Percentiles rank a stretch among this genome's conserved stretches.
phyloP scores from a whole-genome alignment of 73 alveolate species.

The Paramecium primaurelia region DNA sequence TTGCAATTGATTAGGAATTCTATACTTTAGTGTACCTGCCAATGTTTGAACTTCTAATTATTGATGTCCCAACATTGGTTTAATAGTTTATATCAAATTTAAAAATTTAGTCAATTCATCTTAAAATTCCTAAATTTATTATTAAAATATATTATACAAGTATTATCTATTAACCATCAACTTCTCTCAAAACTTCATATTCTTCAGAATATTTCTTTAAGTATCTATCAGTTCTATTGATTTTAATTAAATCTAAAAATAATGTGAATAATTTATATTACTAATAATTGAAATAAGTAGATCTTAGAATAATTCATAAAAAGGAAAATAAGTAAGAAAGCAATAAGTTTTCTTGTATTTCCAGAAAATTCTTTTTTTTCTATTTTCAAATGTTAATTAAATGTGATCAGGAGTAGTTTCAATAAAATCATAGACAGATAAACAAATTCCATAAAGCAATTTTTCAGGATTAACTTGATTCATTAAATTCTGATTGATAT shows the following conservation, averaged over 20 bases:
- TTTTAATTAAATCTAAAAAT: constrained; percentile 48
- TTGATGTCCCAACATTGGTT: background rate
- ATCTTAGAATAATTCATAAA: constrained; percentile 54
- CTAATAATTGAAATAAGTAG: constrained; percentile 25
- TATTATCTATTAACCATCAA: constrained; percentile 50
- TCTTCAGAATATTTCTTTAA: background rate
- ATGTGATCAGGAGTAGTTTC: constrained; percentile 56
- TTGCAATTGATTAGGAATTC: background rate
- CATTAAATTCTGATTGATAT: background rate
- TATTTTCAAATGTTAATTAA: background rate
- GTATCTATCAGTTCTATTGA: constrained; percentile 40
- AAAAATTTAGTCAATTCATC: background rate
- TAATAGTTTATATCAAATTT: background rate
- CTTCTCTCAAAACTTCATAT: constrained; percentile 5
- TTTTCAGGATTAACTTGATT: constrained; percentile 42
- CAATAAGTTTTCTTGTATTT: constrained; percentile 52
- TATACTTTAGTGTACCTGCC: constrained; percentile 32
- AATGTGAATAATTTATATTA: background rate
- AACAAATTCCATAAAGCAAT: constrained; percentile 34
- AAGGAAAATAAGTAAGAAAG: constrained; percentile 49
- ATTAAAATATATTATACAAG: background rate
- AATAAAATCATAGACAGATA: constrained; percentile 35
- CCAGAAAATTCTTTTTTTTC: constrained; percentile 53
- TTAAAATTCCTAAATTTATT: background rate
- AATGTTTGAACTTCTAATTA: background rate